Evolutionary conservation across 306 rosid genomes (phyloP).

Genomic region (Erythrophleum fordii): DNA sequence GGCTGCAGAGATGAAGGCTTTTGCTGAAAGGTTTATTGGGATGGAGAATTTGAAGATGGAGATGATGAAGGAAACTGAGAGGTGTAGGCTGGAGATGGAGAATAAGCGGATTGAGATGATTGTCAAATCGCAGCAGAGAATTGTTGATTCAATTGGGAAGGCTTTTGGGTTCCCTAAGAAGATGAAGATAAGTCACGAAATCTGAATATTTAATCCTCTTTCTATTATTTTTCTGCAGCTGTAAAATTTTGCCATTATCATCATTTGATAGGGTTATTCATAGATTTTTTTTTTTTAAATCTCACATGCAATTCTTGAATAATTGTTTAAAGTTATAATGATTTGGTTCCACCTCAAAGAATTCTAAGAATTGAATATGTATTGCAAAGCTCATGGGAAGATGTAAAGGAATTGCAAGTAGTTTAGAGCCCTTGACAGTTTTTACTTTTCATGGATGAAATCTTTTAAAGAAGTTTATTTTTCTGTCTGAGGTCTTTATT

Average conservation of each 20-base stretch:
- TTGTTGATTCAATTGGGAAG: constrained; percentile 72
- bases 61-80: constrained; percentile 79
- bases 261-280: neutral
- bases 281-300: neutral
- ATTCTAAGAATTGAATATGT: neutral
- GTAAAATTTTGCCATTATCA: constrained; percentile 4
- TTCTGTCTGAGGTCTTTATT: neutral
- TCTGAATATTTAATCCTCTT: constrained; percentile 31
- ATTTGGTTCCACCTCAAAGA: neutral
- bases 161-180: constrained; percentile 61
- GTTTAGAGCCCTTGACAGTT: neutral
- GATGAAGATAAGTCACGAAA: constrained; percentile 39
- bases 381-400: neutral
- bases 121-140: constrained; percentile 60
- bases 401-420: neutral
- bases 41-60: constrained; percentile 84
- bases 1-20: constrained; percentile 64
- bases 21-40: constrained; percentile 62
- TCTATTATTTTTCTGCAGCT: neutral
- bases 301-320: neutral
- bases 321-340: neutral
- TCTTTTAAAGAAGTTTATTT: neutral
- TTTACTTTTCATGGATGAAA: constrained; percentile 15
- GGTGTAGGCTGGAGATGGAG: constrained; percentile 85
- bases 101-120: constrained; percentile 71